A percentile compares a stretch with the other conserved stretches of the same genome.
These are phyloP conservation scores for Fusarium metavorans DNA, from an alignment of 2,329 filamentous ascomycete genomes.

Conservation along the genomic window DNA sequence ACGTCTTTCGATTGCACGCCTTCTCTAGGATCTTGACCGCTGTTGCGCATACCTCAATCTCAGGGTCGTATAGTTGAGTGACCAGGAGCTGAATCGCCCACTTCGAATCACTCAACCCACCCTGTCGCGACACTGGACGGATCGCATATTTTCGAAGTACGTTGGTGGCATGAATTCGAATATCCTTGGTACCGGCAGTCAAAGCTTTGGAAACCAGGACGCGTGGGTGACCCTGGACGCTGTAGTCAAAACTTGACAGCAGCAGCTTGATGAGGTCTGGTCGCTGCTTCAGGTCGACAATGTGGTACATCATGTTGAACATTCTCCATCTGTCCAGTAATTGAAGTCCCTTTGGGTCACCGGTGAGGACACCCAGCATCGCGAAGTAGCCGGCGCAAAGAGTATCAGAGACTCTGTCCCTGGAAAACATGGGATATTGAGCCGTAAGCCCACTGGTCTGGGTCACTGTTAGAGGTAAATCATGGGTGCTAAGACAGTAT, in stretches of 20 bases:
- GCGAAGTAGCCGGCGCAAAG: slow-evolving; percentile 94
- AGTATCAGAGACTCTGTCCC: slow-evolving; percentile 84
- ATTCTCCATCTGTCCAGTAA: slow-evolving; percentile 97
- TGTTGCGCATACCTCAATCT: slow-evolving; percentile 95
- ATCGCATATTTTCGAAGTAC: slow-evolving; percentile 88
- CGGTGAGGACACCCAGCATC: slow-evolving; percentile 88
- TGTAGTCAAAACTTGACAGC: slow-evolving; percentile 92
- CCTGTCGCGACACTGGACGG: slow-evolving; percentile 53
- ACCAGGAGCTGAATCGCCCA: slow-evolving; percentile 98
- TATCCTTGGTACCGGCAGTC: slow-evolving; percentile 90
- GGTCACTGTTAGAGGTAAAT: slow-evolving; percentile 18
- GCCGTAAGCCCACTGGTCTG: slow-evolving; percentile 81
- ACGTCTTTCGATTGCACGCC: slow-evolving; percentile 91
- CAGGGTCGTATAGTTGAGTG: slow-evolving; percentile 97
- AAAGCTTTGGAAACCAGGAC: slow-evolving; percentile 94
- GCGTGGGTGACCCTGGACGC: slow-evolving; percentile 86
- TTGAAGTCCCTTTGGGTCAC: slow-evolving; percentile 82
- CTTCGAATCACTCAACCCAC: slow-evolving; percentile 75
- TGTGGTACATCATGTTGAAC: slow-evolving; percentile 99
- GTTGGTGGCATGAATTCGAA: slow-evolving; percentile 90
- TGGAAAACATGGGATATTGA: slow-evolving; percentile 88
- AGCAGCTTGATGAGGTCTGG: slow-evolving; percentile 92
- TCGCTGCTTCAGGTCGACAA: slow-evolving; percentile 89
- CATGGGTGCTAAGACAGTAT: too few relatives aligned
- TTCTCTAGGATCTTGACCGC: slow-evolving; percentile 98